Evolutionary conservation across 163 green algal species (phyloP), one percentile per base, ranked within the genome.

Genomic region (Scenedesmus sp.): DNA sequence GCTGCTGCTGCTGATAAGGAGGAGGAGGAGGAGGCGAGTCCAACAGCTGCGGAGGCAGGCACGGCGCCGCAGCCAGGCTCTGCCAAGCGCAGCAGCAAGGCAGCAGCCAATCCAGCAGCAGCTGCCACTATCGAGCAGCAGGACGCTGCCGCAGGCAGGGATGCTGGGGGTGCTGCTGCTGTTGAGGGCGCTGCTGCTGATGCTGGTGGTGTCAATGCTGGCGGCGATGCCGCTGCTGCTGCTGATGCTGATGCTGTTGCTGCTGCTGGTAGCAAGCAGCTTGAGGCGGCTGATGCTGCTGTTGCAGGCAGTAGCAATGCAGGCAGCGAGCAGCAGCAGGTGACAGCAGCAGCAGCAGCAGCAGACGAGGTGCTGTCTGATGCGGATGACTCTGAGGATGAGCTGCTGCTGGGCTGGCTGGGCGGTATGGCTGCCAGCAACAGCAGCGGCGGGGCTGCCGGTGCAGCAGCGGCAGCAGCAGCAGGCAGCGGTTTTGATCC

Each of bases 241-340:
- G 53, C 18, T 79, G 33, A 87, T 30, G 44, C 49, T 72, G 46
- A 46, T 70, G 30, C 44, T 20, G 49, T 30, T 72, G 81, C 49
- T 72, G 49, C 81, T 30, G 33, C 5, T 61, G 49, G 22, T 65
- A 20, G 42, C 79, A 42, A 35, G 65, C 65, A 76, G 65, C 9
- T 16, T 40, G 81, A 16, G 26, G 13, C 35, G 3, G 51, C 16
- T 43, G 59, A 43, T 44, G 83, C 83, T 81, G 35, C 35, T 37
- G 83, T 61, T 59, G 83, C 59, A 44, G 81, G 42, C 43, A 35
- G 26, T 33, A 86, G 81, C 51, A 12, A 20, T 78, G 83, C 44
- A 61, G 83, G 68, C 59, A 56, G 4, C n/a, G 82, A 79, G 61
- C 43, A 89, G 43, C 85, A 83, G 42, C 65, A 83, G 85, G 7